Conservation (phyloP, 805 yeast species). For the Wickerhamiella cacticola region DNA sequence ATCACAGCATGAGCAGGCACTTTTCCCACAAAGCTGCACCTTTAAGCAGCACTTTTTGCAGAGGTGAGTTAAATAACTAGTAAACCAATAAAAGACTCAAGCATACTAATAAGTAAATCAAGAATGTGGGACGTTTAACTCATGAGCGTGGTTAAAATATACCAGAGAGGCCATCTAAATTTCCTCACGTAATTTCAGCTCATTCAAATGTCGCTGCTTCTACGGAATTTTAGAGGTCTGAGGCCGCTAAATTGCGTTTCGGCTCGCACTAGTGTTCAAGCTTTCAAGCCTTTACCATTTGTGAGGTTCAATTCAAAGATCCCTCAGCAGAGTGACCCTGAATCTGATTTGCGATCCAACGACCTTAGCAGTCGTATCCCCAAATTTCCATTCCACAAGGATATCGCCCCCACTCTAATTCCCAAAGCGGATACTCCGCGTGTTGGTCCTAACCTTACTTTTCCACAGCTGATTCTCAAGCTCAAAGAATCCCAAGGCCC, state of each 20-base stretch:
- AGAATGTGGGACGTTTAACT: neutral
- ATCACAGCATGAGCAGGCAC: no score
- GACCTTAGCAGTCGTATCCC: constrained; percentile 51
- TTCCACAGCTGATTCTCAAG: constrained; percentile 50
- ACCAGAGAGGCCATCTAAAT: no score
- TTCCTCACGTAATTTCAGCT: no score
- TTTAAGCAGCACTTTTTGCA: no score
- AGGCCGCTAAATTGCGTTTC: neutral
- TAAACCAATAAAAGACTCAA: no score
- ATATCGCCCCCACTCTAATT: constrained; percentile 49
- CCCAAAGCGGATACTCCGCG: constrained; percentile 73
- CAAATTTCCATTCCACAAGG: constrained; percentile 51
- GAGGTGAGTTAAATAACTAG: no score
- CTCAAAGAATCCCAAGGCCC: constrained; percentile 46
- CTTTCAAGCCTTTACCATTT: neutral
- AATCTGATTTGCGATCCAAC: constrained; percentile 30
- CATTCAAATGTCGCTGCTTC: constrained; percentile 3
- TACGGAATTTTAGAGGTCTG: neutral
- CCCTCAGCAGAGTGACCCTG: constrained; percentile 18
- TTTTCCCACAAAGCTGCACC: no score
- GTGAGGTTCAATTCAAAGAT: constrained; percentile 13
- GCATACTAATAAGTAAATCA: no score
- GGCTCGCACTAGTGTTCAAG: neutral
- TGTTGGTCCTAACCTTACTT: constrained; percentile 43
- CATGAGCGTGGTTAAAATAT: neutral